Conservation (phyloP, 371 early-diverging fungal species). For the Mortierella sp. region DNA sequence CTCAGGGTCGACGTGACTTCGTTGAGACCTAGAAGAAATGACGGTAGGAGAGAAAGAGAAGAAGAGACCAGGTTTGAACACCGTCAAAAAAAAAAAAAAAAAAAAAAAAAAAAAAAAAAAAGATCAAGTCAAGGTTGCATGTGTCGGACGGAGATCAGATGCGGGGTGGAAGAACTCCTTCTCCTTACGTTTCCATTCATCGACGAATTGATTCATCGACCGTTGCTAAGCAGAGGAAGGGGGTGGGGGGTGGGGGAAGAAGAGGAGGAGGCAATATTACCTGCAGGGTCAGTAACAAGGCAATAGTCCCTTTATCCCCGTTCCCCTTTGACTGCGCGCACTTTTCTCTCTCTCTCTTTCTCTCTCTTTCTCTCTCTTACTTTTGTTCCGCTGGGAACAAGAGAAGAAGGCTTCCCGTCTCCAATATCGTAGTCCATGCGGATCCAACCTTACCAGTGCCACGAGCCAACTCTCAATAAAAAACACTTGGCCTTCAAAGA, state of each 20-base stretch:
- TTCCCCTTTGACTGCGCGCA: too few species aligned
- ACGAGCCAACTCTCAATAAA: conserved; percentile 73
- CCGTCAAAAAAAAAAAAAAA: not conserved
- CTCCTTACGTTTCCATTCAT: conserved; percentile 48
- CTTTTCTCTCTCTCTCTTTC: too few species aligned
- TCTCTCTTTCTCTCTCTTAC: too few species aligned
- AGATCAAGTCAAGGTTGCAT: not conserved
- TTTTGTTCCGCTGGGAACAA: too few species aligned
- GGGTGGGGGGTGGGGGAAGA: too few species aligned
- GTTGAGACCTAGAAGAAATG: conserved; percentile 24
- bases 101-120: not conserved
- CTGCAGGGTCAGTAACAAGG: too few species aligned
- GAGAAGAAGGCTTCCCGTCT: too few species aligned
- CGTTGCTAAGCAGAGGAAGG: conserved; percentile 26
- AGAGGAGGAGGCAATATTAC: too few species aligned
- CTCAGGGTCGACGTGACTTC: conserved; percentile 42
- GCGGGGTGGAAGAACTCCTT: not conserved
- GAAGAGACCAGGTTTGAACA: not conserved
- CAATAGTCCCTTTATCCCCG: too few species aligned
- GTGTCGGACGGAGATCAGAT: not conserved
- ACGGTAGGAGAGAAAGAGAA: not conserved
- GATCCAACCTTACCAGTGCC: conserved; percentile 40
- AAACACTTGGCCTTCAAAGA: conserved; percentile 77
- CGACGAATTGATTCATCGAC: conserved; percentile 35
- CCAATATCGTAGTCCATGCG: not conserved